Percentiles rank a stretch among this genome's conserved stretches.
Conservation (phyloP, 208 protist species). For the Leishmania aethiopica region DNA sequence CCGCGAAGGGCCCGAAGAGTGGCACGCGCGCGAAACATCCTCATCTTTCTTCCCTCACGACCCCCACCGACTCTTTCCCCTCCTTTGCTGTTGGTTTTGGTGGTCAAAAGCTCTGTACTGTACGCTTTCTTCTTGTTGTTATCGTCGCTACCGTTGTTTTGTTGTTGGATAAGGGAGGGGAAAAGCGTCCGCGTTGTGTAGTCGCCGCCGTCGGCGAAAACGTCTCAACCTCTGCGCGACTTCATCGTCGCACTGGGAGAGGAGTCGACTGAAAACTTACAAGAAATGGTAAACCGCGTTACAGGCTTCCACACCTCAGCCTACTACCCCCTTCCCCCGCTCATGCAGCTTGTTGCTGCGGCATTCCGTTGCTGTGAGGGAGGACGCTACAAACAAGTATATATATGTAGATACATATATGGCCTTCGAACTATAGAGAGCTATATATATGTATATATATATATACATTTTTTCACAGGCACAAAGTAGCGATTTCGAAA, state of each 20-base stretch:
- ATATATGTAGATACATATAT: no score
- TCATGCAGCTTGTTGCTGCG: not conserved
- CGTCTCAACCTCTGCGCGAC: not conserved
- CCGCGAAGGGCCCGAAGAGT: not conserved
- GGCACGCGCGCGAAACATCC: not conserved
- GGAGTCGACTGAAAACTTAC: not conserved
- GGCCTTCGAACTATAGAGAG: no score
- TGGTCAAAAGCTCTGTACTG: not conserved
- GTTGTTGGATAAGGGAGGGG: not conserved
- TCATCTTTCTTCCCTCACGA: not conserved
- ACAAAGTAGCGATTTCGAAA: no score
- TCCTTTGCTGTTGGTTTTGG: not conserved
- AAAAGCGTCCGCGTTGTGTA: not conserved
- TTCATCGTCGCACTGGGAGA: not conserved
- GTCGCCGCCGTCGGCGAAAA: not conserved
- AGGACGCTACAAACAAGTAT: not conserved
- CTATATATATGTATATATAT: no score
- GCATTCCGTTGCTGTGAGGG: not conserved
- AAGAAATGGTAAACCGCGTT: not conserved
- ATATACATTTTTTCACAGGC: fast-evolving
- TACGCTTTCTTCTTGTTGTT: not conserved
- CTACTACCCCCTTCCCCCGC: not conserved
- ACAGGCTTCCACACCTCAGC: not conserved
- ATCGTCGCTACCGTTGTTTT: not conserved
- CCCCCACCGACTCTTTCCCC: not conserved